Evolutionary conservation across 202 grass and related monocot genomes (phyloP).

Genomic region (Bolboschoenoplectus hybrid): DNA sequence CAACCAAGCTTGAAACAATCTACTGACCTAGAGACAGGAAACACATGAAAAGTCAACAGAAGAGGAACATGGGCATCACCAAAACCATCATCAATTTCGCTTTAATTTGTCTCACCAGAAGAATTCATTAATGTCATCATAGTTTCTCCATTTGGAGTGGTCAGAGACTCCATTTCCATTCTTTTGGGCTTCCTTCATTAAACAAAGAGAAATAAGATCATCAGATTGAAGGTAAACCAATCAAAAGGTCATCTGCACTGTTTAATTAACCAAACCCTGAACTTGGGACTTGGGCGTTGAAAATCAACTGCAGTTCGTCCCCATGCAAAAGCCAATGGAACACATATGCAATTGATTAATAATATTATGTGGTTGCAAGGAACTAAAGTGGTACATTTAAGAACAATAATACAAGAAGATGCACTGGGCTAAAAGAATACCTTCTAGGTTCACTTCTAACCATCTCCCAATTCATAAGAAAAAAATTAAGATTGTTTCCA

Average conservation of each 20-base stretch:
- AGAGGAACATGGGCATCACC: not conserved
- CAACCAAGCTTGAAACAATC: conserved; percentile 98
- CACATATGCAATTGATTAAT: not conserved
- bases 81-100: conserved; percentile 20
- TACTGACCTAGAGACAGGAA: conserved; percentile 58
- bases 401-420: not conserved
- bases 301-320: not conserved
- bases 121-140: conserved; percentile 96
- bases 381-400: conserved; percentile 38
- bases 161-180: conserved; percentile 78
- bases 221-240: conserved; percentile 22
- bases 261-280: conserved; percentile 3
- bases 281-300: not conserved
- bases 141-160: conserved; percentile 98
- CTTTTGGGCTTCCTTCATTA: conserved; percentile 84
- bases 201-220: conserved; percentile 34
- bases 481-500: not conserved
- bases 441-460: not conserved
- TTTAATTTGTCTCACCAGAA: conserved; percentile 71
- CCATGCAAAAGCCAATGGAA: not conserved
- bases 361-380: not conserved
- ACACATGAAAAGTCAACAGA: conserved; percentile 32
- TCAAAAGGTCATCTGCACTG: conserved; percentile 12
- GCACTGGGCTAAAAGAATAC: not conserved
- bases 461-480: not conserved